Base-by-base conservation (phyloP, 192 early-diverging fungal genomes). In the Neocallimastix lanati region DNA sequence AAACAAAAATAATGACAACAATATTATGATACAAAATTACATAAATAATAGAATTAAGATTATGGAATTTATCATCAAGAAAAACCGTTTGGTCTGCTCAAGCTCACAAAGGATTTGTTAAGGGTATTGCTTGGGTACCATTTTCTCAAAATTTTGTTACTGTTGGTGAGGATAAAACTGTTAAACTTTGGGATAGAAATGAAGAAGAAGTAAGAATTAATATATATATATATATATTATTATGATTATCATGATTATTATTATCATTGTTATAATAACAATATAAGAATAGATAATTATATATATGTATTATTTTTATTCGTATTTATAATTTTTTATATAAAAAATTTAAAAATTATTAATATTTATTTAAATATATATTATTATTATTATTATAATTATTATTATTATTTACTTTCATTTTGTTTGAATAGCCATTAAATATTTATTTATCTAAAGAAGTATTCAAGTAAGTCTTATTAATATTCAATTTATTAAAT, bases 141-240 rank as follows among this genome's bases (percentile, higher is more conserved):
- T 84, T 87, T 50, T 87, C 87, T 28, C 86, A 85, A 15, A 87
- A 88, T 21, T 97, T 96, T 84, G 78, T 98, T 77, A 94, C 96
- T n/a, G 95, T 94, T 28, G 96, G 96, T 0, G 90, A 92, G 2
- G 98, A 99, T 86, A 96, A 94, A 83, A 92, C 92, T 14, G 94
- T 95, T 79, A 97, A 98, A 84, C 90, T 99, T 76, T 99, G 96
- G 96, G 87, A 92, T 77, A 88, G 87, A 28, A 85, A 85, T 76
- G 85, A 85, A 80, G n/a, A 76, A 78, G 28, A 78, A 67, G 36
- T 36, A 27, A 28, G 28, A 37, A 83, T 84, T 28, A 81, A 77
- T 78, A 25, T 28, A 78, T 80, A 28, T 28, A 28, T 27, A 25
- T 50, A 25, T 80, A n/a, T 9, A n/a, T 77, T 29, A n/a, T n/a